phyloP scores from a whole-genome alignment of 2,329 filamentous ascomycete genomes.

The Xylariaceae sp. region DNA sequence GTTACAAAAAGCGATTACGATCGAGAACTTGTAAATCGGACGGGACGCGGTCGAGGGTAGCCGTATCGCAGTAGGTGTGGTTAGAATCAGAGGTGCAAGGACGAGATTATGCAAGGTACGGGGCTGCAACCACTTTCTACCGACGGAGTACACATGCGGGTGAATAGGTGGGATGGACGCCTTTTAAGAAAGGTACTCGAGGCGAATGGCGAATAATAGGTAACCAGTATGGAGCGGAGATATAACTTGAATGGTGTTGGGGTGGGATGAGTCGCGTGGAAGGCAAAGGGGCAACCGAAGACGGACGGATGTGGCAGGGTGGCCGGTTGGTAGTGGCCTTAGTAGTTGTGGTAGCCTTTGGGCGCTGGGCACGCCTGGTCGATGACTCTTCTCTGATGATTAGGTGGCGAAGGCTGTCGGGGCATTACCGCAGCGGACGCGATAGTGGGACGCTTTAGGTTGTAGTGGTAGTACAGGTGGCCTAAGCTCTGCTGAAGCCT shows the following conservation, averaged over 20 bases:
- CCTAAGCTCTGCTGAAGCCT: constrained; percentile 32
- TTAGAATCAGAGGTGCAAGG: constrained; percentile 6
- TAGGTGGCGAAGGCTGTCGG: constrained; percentile 44
- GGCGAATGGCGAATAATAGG: constrained; percentile 32
- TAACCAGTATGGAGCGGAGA: constrained; percentile 19
- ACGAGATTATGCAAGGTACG: constrained; percentile 44
- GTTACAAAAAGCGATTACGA: constrained; percentile 9
- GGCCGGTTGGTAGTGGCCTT: constrained; percentile 30
- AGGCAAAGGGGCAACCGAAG: constrained; percentile 33
- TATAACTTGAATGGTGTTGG: constrained; percentile 22
- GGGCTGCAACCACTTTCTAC: constrained; percentile 39
- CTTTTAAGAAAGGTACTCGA: constrained; percentile 35
- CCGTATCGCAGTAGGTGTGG: too few relatives aligned
- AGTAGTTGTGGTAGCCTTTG: constrained; percentile 33
- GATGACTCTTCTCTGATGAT: constrained; percentile 44
- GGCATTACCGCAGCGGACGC: constrained; percentile 37
- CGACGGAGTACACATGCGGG: constrained; percentile 30
- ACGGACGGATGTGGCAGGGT: constrained; percentile 35
- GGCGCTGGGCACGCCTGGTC: constrained; percentile 34
- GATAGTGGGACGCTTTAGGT: constrained; percentile 31
- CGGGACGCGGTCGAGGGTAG: too few relatives aligned
- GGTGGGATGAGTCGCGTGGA: constrained; percentile 34
- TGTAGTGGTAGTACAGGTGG: constrained; percentile 29
- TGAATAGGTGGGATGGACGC: constrained; percentile 28
- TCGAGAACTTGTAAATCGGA: constrained; percentile 13